Conservation (phyloP, 306 rosid genomes). For the Vigna trinervia region DNA sequence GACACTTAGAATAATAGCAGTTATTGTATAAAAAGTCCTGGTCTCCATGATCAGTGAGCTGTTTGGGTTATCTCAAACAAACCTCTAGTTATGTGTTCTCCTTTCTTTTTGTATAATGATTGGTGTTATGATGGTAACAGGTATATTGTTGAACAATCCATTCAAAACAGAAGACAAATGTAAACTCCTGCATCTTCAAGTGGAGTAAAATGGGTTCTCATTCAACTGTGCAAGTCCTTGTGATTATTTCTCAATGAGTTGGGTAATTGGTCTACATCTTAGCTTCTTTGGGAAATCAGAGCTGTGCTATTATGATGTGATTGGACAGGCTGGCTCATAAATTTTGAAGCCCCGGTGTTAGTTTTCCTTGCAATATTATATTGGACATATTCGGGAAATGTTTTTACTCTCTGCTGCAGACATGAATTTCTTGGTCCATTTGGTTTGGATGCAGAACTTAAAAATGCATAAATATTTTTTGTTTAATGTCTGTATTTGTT, state of each 20-base stretch:
- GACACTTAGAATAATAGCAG: slow-evolving; percentile 8
- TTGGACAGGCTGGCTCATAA: slow-evolving; percentile 3
- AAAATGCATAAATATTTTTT: slow-evolving; percentile 2
- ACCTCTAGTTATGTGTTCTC: not conserved
- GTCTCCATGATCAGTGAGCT: slow-evolving; percentile 22
- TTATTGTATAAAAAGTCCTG: slow-evolving; percentile 1
- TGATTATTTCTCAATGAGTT: slow-evolving; percentile 5
- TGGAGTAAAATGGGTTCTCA: slow-evolving; percentile 26
- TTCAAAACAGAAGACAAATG: slow-evolving; percentile 40
- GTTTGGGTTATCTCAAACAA: slow-evolving; percentile 27
- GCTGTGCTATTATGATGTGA: slow-evolving; percentile 1
- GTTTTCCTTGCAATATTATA: slow-evolving; percentile 9
- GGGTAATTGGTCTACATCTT: not conserved
- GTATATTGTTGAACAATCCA: slow-evolving; percentile 53
- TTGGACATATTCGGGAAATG: not conserved
- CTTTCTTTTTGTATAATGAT: slow-evolving; percentile 30
- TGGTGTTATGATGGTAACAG: slow-evolving; percentile 43
- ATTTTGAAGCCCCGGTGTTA: not conserved
- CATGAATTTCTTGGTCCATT: slow-evolving; percentile 7
- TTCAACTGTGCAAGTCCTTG: not conserved
- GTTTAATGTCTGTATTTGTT: not conserved
- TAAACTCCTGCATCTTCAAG: slow-evolving; percentile 29
- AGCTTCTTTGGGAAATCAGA: slow-evolving; percentile 24
- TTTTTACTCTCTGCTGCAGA: slow-evolving; percentile 12
- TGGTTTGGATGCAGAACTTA: slow-evolving; percentile 23